Conservation (phyloP, 192 early-diverging fungal species). For the Coemansia guatemalensis region DNA sequence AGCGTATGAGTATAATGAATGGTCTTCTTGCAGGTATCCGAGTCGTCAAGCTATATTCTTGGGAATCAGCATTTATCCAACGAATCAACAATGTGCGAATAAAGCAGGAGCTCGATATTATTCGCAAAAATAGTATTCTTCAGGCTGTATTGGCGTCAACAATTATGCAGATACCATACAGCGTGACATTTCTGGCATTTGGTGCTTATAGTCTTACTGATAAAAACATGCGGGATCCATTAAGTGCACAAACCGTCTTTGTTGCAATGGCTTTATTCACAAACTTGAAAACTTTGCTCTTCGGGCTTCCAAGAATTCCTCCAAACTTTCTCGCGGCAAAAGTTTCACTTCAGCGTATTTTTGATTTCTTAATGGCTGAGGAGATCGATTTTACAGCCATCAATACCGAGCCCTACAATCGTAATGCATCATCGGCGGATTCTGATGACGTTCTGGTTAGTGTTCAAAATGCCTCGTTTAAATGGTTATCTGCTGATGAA, state of each 20-base stretch:
- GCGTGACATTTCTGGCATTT: constrained; percentile 75
- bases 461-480: constrained; percentile 39
- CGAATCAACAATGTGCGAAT: no score
- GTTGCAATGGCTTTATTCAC: constrained; percentile 90
- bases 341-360: constrained; percentile 75
- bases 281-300: constrained; percentile 80
- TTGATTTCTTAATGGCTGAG: constrained; percentile 63
- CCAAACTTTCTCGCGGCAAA: constrained; percentile 69
- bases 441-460: constrained; percentile 23
- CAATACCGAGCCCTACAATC: constrained; percentile 13
- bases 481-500: constrained; percentile 46
- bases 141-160: no score
- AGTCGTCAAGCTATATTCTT: constrained; percentile 1
- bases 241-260: constrained; percentile 74
- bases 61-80: constrained; percentile 1
- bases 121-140: no score
- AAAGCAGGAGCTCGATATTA: no score
- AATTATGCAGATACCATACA: constrained; percentile 68
- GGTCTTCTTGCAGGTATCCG: no score
- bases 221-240: constrained; percentile 45
- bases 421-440: background rate
- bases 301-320: constrained; percentile 75
- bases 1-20: no score
- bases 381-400: constrained; percentile 76
- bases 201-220: constrained; percentile 68